Percentiles rank a stretch among this genome's conserved stretches.
phyloP scores from a whole-genome alignment of 148 eudicot genomes.

The Agrostemma githago region DNA sequence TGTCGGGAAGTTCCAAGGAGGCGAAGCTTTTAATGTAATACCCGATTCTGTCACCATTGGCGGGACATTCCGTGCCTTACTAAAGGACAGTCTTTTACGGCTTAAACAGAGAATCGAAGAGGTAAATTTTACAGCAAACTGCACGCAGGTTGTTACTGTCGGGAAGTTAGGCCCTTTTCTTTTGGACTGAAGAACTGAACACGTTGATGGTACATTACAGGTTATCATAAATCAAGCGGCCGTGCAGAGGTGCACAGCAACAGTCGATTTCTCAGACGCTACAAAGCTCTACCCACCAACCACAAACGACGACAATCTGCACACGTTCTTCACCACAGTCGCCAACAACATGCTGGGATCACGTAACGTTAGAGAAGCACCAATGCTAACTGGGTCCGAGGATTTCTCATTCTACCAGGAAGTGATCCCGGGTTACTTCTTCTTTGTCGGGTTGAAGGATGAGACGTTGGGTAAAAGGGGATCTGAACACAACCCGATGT shows the following conservation, averaged over 20 bases:
- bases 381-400: slow-evolving; percentile 76
- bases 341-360: slow-evolving; percentile 60
- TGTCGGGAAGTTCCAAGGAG: slow-evolving; percentile 92
- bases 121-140: slow-evolving; percentile 38
- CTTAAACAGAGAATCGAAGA: slow-evolving; percentile 75
- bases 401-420: slow-evolving; percentile 88
- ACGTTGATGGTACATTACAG: slow-evolving; percentile 33
- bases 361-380: slow-evolving; percentile 49
- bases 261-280: slow-evolving; percentile 43
- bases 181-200: neutral
- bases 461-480: slow-evolving; percentile 39
- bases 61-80: slow-evolving; percentile 83
- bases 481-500: slow-evolving; percentile 44
- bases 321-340: slow-evolving; percentile 46
- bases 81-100: slow-evolving; percentile 53
- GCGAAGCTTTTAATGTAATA: slow-evolving; percentile 92
- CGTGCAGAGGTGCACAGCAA: slow-evolving; percentile 91
- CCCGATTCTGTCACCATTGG: slow-evolving; percentile 96
- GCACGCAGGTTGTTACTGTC: neutral
- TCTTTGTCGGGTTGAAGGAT: slow-evolving; percentile 64
- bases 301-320: slow-evolving; percentile 56
- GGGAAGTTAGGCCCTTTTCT: neutral
- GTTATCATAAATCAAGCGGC: slow-evolving; percentile 79
- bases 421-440: slow-evolving; percentile 68
- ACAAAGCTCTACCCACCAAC: slow-evolving; percentile 53